Evolutionary conservation across 495 filamentous ascomycete species (phyloP), one percentile per base, ranked within the genome.

Genomic region (Penicillium nucicola): DNA sequence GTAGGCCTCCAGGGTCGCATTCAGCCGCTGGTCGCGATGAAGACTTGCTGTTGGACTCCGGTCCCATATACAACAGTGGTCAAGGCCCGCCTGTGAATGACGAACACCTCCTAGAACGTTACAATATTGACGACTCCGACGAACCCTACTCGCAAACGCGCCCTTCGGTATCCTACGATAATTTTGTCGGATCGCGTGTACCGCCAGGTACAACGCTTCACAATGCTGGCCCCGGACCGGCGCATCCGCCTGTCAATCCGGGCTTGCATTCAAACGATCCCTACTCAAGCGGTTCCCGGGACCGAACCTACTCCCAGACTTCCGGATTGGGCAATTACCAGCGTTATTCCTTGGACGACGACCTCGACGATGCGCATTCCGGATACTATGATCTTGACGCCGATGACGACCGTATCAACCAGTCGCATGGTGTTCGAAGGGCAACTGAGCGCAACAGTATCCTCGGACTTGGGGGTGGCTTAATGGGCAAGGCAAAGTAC

Each of bases 141-240:
- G 67, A 71, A 46, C 74, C 76, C 30, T 45, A 62, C 42, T 38
- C 50, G 33, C 78, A 82, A 53, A 67, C 84, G 47, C 87, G 93
- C 47, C 88, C 89, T 38, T 97, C 92, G 17, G 79, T 91, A 40
- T 96, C 92, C 28, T 96, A 97, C 67, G 93, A 97, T 75, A 84
- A 91, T 44, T 98, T 97, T 61, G 84, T 98, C 50, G 95, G 93
- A 41, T 82, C 70, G 64, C 76, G 50, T 61, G 75, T 23, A 68
- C 76, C 46, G 63, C 79, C 68, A 69, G 69, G 52, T 59, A 80
- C 54, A 35, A 42, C 56, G 36, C 65, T 70, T 53, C 35, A 52
- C 1, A 22, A 50, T 57, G 50, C n/a, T 30, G 52, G 56, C 47
- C 42, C 58, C 22, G 49, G 50, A 23, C 55, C 58, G 36, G 58